Conservation (phyloP, 768 basidiomycete species). For the Xanthoconium stramineum region DNA sequence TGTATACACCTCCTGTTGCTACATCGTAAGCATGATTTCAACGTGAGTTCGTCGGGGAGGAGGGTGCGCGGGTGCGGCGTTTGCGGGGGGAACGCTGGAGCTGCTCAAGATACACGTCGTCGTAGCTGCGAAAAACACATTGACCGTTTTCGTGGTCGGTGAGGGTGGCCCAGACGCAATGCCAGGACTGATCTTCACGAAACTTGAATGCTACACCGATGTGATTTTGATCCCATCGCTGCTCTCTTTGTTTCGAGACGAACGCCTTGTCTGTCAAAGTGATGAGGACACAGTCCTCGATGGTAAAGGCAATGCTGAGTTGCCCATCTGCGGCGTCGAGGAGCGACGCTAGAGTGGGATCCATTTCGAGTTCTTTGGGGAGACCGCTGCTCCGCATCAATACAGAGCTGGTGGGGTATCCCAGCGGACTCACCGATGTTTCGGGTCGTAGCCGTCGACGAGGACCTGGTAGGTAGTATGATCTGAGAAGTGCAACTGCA, state of each 20-base stretch:
- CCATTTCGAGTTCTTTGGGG: slow-evolving; percentile 59
- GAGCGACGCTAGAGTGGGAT: slow-evolving; percentile 37
- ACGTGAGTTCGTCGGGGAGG: slow-evolving; percentile 23
- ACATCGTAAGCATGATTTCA: slow-evolving; percentile 10
- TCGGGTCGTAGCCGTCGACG: slow-evolving; percentile 63
- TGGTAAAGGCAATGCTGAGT: slow-evolving; percentile 36
- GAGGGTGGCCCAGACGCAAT: slow-evolving; percentile 64
- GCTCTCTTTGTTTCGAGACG: slow-evolving; percentile 33
- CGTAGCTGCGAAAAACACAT: slow-evolving; percentile 56
- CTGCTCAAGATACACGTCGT: slow-evolving; percentile 54
- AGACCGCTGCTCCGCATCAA: slow-evolving; percentile 36
- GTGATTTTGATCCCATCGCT: slow-evolving; percentile 37
- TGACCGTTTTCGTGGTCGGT: slow-evolving; percentile 46
- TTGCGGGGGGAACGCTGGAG: slow-evolving; percentile 43
- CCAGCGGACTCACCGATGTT: slow-evolving; percentile 34
- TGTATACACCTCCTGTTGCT: slow-evolving; percentile 14
- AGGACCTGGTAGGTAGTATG: slow-evolving; percentile 45
- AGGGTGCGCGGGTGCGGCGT: slow-evolving; percentile 22
- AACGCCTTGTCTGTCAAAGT: slow-evolving; percentile 60
- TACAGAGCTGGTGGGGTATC: background rate
- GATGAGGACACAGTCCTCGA: slow-evolving; percentile 53
- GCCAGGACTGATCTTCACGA: slow-evolving; percentile 47
- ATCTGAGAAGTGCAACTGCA: slow-evolving; percentile 49
- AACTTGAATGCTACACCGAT: slow-evolving; percentile 53
- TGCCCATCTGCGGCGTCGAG: slow-evolving; percentile 39